Evolutionary conservation across 345 rosid genomes (phyloP).

Genomic region (Populus tremula): DNA sequence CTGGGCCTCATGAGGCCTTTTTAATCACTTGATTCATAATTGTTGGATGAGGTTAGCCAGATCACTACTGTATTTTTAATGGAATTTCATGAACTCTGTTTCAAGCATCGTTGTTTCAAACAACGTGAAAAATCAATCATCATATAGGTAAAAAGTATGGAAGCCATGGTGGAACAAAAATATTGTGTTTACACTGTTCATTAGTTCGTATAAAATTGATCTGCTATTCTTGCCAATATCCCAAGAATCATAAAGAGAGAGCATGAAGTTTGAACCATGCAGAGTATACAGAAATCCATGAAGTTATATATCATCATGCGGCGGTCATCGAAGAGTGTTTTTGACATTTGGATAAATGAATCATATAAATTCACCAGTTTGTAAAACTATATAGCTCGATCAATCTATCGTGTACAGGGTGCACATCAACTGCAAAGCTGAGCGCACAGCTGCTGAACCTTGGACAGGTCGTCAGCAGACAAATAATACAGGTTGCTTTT

Average conservation of each 20-base stretch:
- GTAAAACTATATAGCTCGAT: not conserved
- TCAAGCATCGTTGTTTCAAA: too few species aligned
- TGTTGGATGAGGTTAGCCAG: too few species aligned
- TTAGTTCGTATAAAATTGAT: too few species aligned
- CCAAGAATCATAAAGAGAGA: not conserved
- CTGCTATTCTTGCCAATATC: not conserved
- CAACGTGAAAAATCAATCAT: not conserved
- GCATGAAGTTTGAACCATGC: not conserved
- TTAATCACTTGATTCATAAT: not conserved
- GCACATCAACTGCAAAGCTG: slow-evolving; percentile 52
- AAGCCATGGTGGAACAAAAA: not conserved
- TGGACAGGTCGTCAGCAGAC: slow-evolving; percentile 14
- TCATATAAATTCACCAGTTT: slow-evolving; percentile 1
- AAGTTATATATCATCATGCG: not conserved
- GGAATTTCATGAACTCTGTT: too few species aligned
- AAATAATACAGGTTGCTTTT: slow-evolving; percentile 38
- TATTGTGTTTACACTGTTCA: not conserved
- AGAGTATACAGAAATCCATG: not conserved
- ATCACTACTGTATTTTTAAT: too few species aligned
- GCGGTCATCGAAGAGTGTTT: not conserved
- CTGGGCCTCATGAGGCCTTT: too few species aligned
- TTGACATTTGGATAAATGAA: slow-evolving; percentile 9
- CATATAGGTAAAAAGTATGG: not conserved
- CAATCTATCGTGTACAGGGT: not conserved
- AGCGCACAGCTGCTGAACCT: slow-evolving; percentile 49